These are phyloP conservation scores for Clohesyomyces aquaticus DNA, from an alignment of 495 filamentous ascomycete species.

Conservation along the genomic window DNA sequence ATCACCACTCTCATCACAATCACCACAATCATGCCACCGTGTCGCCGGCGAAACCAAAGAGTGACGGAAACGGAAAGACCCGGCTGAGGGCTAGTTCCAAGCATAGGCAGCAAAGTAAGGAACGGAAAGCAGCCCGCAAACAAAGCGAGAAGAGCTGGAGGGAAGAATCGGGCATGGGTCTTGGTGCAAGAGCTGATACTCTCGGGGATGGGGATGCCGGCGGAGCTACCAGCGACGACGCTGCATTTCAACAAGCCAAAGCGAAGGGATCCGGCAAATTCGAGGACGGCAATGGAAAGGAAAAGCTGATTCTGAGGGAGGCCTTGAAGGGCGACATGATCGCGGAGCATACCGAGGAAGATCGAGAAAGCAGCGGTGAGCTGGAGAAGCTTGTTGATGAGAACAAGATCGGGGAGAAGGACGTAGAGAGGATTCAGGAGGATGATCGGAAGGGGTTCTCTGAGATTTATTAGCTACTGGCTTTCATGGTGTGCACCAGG, in stretches of 20 bases:
- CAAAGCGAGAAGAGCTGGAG: constrained; percentile 45
- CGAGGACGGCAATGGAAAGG: no score
- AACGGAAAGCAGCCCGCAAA: constrained; percentile 34
- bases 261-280: no score
- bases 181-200: constrained; percentile 46
- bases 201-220: constrained; percentile 47
- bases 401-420: constrained; percentile 15
- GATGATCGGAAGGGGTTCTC: constrained; percentile 32
- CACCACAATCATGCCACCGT: constrained; percentile 9
- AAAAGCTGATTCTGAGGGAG: constrained; percentile 31
- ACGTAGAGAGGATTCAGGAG: constrained; percentile 33
- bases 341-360: constrained; percentile 31
- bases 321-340: constrained; percentile 38
- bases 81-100: constrained; percentile 26
- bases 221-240: constrained; percentile 31
- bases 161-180: constrained; percentile 48
- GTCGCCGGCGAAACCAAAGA: constrained; percentile 1
- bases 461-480: constrained; percentile 39
- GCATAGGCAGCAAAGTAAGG: constrained; percentile 27
- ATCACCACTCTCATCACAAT: constrained; percentile 11
- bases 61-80: constrained; percentile 9
- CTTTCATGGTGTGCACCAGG: no score
- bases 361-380: constrained; percentile 9
- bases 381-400: constrained; percentile 10
- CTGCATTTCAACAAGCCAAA: constrained; percentile 1